Evolutionary conservation across 805 yeast species (phyloP), one percentile per base, ranked within the genome.

Genomic region (Starmera dryadoides): DNA sequence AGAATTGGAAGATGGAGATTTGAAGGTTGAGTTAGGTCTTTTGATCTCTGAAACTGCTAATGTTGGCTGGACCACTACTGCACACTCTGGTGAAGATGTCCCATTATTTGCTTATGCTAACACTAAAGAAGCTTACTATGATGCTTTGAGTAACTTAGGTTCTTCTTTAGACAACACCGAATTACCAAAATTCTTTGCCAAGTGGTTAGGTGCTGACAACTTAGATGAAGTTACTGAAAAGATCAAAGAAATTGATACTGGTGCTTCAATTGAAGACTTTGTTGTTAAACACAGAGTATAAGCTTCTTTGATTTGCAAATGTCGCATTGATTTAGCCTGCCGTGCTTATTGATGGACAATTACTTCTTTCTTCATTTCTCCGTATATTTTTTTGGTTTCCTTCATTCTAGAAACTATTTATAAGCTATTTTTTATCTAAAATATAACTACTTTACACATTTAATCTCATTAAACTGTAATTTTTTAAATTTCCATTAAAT

Each of bases 41-140:
- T 70, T 88, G 73, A 69, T 86, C 17, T 82, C 95, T 2, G 51
- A 62, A 14, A 73, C 93, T 41, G 86, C 96, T 0, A 83, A 84
- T 60, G 73, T 87, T 30, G 96, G 96, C 18, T 89, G 96, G 96
- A 73, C 94, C n/a, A 85, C 96, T 0, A 89, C 85, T 50, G 97
- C 96, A 23, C 98, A 89, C 60, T 79, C 94, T 12, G 96, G 95
- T 0, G 95, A 86, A 18, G 98, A 89, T 60, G 95, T 89, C 33
- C 88, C 89, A 54, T 79, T 89, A 36, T 89, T 86, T 58, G 95
- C 82, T 1, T 74, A 79, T 57, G 73, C 87, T 30, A 81, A 81
- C 52, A 76, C 74, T 17, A 66, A 69, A 38, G 58, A 63, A 16
- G 71, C 79, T 26, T 63, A 60, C 51, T 40, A 52, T 18, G 51